Base-by-base conservation (phyloP, 1,284 basidiomycete genomes). In the Gymnopus androsaceus region DNA sequence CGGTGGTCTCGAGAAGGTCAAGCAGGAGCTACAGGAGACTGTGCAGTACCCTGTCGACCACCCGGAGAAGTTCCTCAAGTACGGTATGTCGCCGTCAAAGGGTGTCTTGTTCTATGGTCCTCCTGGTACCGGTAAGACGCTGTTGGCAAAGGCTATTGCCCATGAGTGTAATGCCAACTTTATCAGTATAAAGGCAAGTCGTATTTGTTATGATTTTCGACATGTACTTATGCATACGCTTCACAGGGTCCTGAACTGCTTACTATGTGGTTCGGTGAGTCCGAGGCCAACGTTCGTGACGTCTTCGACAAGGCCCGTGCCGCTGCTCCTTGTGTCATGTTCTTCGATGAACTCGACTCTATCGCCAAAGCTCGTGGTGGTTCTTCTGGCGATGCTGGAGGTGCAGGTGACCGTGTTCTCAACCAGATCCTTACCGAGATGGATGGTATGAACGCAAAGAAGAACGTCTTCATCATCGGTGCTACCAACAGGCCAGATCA, bases 211-310 rank as follows among this genome's bases (percentile, higher is more conserved):
- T 70, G 65, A 59, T 66, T 66, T 31, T 14, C 11, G 12, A 19
- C 30, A 17, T 11, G 19, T 8, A 30, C 28, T 28, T 23, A 41
- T 12, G 14, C 40, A 17, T 49, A 4, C 23, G 15, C 25, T 3
- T n/a, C n/a, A 34, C 58, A 94, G 87, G 95, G 95, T 62, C 95
- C 95, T 63, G 95, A 98, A 76, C 82, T 98, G 17, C 84, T 95
- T 37, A 99, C 95, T 11, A 99, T 99, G 97, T 99, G 96, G 96
- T 99, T 99, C 75, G 97, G 97, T 85, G 97, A 99, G 80, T 98
- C 95, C 5, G 97, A 99, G 76, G 96, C 96, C 63, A 98, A 98
- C 68, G 97, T 99, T 52, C 94, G 97, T 65, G 97, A 99, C 66
- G 94, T 99, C 59, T 99, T 99, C 74, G 96, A 99, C 84, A 98